A percentile compares a stretch with the other conserved stretches of the same genome.
phyloP scores from a whole-genome alignment of 306 rosid species.

The Vachellia pachyceras region DNA sequence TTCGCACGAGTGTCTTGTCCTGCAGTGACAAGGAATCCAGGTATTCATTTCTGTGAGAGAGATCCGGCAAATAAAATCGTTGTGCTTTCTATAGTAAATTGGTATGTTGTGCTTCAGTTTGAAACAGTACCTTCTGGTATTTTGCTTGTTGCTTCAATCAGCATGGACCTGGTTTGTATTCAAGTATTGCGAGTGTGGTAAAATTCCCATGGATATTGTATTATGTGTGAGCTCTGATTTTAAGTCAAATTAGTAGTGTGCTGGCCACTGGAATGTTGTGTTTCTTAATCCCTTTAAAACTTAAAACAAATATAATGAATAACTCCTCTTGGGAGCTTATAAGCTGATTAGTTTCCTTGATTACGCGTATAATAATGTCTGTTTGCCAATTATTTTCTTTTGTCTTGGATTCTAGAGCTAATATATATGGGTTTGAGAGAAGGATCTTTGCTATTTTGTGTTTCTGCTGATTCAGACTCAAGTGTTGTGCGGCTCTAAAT shows the following conservation, averaged over 20 bases:
- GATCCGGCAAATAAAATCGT: conserved; percentile 25
- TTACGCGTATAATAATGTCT: not conserved
- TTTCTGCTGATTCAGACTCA: not conserved
- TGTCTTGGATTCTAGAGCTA: not conserved
- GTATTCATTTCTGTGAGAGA: not conserved
- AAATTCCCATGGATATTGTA: not conserved
- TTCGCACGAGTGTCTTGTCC: conserved; percentile 76
- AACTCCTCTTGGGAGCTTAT: conserved; percentile 36
- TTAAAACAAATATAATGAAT: conserved; percentile 20
- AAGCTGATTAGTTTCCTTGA: not conserved
- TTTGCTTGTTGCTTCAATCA: conserved; percentile 46
- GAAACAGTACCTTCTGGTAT: conserved; percentile 35
- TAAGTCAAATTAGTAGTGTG: conserved; percentile 1
- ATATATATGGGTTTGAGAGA: not conserved
- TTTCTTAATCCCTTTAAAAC: not conserved
- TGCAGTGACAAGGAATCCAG: conserved; percentile 42
- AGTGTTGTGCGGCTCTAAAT: not conserved
- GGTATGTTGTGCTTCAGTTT: conserved; percentile 39
- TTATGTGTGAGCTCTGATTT: not conserved
- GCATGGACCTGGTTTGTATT: not conserved
- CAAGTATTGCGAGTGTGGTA: conserved; percentile 21
- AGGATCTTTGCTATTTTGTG: not conserved
- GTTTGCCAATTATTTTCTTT: not conserved
- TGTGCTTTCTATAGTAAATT: conserved; percentile 37
- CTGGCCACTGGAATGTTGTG: not conserved